Base-by-base conservation (phyloP, 805 yeast species). In the Pichia nakasei region DNA sequence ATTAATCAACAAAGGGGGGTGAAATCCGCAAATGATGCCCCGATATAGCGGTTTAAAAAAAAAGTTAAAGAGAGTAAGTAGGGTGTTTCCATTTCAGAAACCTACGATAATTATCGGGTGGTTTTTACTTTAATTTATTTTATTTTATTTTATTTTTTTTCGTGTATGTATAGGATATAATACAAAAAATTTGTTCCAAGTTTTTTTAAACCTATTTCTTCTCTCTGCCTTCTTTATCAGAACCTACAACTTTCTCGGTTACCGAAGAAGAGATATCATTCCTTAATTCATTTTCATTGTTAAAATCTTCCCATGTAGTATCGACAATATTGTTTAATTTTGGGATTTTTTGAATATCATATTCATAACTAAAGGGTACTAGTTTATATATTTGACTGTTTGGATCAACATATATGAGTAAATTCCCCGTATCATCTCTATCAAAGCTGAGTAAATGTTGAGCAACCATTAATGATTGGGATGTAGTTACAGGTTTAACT, bases 351-450 rank as follows among this genome's bases (percentile, higher is more conserved):
- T 20, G 18, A 22, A 45, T 38, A 38, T 49, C 52, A 27, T 53
- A 53, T n/a, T 53, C 56, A 2, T 49, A 46, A 26, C 50, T 52
- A 38, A 48, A 49, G 9, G 57, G 57, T 6, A 53, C 50, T 7
- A 49, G 22, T 4, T 38, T 29, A 35, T 43, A 48, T 1, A 53
- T 22, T 7, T 45, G 41, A 17, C 48, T 43, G 3, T 39, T 38
- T 11, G 42, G 48, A 24, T 48, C 46, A 12, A 50, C 54, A 22
- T 35, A 52, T 1, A 49, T 48, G 38, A 49, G 20, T 15, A 52
- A 31, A 21, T 52, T 42, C 1, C 52, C 53, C 15, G 42, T 36
- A 8, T 51, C 38, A 22, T 47, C 49, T 38, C 52, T 51, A 27
- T 42, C 42, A 34, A 50, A 49, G 8, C 33, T 32, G 5, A 47